A percentile compares a stretch with the other conserved stretches of the same genome.
phyloP scores from a whole-genome alignment of 129 eudicot species.

The Solidago caesia region DNA sequence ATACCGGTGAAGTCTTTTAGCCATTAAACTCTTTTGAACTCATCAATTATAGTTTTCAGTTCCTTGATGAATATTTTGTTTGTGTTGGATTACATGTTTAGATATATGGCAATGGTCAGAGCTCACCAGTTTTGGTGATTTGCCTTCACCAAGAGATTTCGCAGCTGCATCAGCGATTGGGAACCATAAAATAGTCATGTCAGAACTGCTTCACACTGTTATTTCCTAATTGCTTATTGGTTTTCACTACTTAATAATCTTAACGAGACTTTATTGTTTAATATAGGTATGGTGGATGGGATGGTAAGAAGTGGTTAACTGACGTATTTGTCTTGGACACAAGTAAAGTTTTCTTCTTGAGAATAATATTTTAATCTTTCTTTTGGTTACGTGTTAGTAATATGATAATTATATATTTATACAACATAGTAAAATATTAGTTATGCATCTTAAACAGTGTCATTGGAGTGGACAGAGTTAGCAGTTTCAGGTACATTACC shows the following conservation, averaged over 20 bases:
- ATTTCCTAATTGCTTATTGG: background rate
- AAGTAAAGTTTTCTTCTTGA: constrained; percentile 48
- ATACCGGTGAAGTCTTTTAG: constrained; percentile 63
- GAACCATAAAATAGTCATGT: constrained; percentile 91
- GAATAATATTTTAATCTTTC: background rate
- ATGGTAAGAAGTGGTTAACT: constrained; percentile 95
- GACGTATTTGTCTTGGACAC: constrained; percentile 89
- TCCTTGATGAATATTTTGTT: background rate
- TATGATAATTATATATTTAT: background rate
- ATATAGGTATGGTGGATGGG: constrained; percentile 98
- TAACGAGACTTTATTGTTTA: constrained; percentile 17
- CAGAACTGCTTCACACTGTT: constrained; percentile 23
- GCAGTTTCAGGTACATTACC: constrained; percentile 81
- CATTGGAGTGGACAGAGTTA: constrained; percentile 95
- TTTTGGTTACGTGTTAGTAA: background rate
- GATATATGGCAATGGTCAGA: constrained; percentile 99
- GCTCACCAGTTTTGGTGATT: constrained; percentile 95
- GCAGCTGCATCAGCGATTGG: constrained; percentile 97
- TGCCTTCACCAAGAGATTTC: constrained; percentile 96
- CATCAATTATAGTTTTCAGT: constrained; percentile 9
- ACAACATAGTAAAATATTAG: background rate
- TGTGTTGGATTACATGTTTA: constrained; percentile 19
- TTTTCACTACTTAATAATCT: constrained; percentile 10
- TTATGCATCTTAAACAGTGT: constrained; percentile 49
- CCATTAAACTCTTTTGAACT: background rate